Percentiles rank a stretch among this genome's conserved stretches.
phyloP scores from a whole-genome alignment of 768 basidiomycete genomes.

The Suillus lakei region DNA sequence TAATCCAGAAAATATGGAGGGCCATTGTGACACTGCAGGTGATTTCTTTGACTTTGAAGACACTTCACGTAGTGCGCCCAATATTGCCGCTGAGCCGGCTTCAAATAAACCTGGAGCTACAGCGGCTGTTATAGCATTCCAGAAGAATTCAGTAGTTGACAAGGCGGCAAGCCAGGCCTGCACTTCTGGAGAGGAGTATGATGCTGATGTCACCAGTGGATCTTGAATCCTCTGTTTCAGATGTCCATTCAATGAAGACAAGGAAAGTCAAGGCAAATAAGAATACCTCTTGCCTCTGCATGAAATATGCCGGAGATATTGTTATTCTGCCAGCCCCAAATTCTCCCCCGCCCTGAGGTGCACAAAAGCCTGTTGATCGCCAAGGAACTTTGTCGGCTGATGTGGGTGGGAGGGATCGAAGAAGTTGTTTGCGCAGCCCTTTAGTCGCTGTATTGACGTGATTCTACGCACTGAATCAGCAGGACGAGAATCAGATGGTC shows the following conservation, averaged over 20 bases:
- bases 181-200: neutral
- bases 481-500: no score
- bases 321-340: neutral
- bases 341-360: neutral
- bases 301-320: neutral
- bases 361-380: neutral
- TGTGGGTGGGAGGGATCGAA: neutral
- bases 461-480: neutral
- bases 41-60: neutral
- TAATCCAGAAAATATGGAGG: neutral
- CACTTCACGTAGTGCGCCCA: accelerated
- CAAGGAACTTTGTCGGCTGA: neutral
- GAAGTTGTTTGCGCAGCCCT: neutral
- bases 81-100: neutral
- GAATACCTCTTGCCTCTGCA: neutral
- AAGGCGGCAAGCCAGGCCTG: neutral
- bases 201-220: neutral
- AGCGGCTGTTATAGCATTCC: neutral
- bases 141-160: neutral
- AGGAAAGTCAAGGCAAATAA: neutral
- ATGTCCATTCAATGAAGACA: neutral
- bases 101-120: neutral
- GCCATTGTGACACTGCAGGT: no score
- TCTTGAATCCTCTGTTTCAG: neutral
- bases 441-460: neutral